Percentiles rank a stretch among this genome's conserved stretches.
Evolutionary conservation across 768 basidiomycete genomes (phyloP).

Genomic region (Flagelloscypha sp.): DNA sequence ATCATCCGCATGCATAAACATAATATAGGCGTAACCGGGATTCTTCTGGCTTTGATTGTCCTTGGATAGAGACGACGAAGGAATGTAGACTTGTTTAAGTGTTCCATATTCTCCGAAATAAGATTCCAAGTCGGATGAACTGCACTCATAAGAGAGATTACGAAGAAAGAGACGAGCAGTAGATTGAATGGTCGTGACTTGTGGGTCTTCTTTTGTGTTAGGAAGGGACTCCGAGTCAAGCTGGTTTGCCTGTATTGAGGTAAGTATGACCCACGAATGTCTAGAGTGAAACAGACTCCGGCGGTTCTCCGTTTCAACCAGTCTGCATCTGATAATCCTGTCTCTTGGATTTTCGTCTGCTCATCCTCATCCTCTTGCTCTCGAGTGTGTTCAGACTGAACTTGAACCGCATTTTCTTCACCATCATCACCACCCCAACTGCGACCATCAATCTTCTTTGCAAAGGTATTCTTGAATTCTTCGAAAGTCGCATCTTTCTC

Average conservation of each 20-base stretch:
- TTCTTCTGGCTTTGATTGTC: conserved; percentile 39
- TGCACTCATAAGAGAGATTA: conserved; percentile 87
- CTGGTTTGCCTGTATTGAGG: conserved; percentile 4
- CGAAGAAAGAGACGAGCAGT: conserved; percentile 85
- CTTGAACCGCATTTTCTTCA: not conserved
- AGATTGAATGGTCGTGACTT: conserved; percentile 47
- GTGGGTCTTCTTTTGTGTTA: conserved; percentile 24
- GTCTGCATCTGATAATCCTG: too few relatives aligned
- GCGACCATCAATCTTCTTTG: not conserved
- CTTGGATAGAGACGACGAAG: conserved; percentile 26
- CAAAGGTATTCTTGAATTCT: conserved; percentile 6
- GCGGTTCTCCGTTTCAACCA: too few relatives aligned
- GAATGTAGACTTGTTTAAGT: conserved; percentile 37
- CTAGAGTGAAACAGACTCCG: too few relatives aligned
- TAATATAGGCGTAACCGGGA: conserved; percentile 47
- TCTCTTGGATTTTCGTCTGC: conserved; percentile 10
- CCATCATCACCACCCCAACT: conserved; percentile 2
- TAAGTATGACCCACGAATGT: too few relatives aligned
- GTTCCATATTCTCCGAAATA: conserved; percentile 28
- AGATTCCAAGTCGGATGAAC: conserved; percentile 54
- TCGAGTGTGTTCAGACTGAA: not conserved
- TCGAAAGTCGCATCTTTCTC: conserved; percentile 12
- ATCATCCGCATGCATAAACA: conserved; percentile 29
- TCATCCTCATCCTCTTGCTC: conserved; percentile 9
- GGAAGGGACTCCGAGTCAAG: not conserved